Percentiles rank a stretch among this genome's conserved stretches.
These are phyloP conservation scores for Verruconis gallopava DNA, from an alignment of 2,329 filamentous ascomycete species.

Conservation along the genomic window DNA sequence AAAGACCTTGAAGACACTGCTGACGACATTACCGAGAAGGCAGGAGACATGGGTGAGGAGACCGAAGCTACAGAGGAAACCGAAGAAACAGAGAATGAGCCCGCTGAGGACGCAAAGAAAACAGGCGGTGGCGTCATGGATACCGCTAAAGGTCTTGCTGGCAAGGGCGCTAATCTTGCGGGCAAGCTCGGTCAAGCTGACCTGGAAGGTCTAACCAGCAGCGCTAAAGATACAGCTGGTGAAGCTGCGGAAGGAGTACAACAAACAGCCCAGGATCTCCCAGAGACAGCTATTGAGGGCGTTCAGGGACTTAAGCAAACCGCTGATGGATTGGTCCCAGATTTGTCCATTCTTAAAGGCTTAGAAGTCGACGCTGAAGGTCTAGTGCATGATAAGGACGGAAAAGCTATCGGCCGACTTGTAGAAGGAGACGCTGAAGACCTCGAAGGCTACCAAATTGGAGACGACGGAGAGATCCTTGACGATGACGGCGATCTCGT, in stretches of 20 bases:
- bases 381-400: conserved; percentile 37
- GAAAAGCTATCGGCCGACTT: conserved; percentile 35
- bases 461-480: conserved; percentile 42
- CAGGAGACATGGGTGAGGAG: conserved; percentile 21
- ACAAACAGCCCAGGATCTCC: conserved; percentile 19
- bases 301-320: neutral
- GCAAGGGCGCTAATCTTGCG: conserved; percentile 14
- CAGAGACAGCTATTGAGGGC: conserved; percentile 17
- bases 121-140: conserved; percentile 24
- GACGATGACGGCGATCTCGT: conserved; percentile 43
- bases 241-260: conserved; percentile 18
- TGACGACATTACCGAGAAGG: conserved; percentile 33
- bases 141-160: conserved; percentile 17
- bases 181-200: conserved; percentile 15
- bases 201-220: conserved; percentile 16
- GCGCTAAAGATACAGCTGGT: conserved; percentile 18
- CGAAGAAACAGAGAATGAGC: conserved; percentile 17
- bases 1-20: conserved; percentile 31
- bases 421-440: conserved; percentile 41
- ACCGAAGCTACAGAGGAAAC: conserved; percentile 25
- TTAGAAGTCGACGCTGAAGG: conserved; percentile 43
- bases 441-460: conserved; percentile 38
- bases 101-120: conserved; percentile 21
- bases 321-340: conserved; percentile 17
- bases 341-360: conserved; percentile 35